Base-by-base conservation (phyloP, 2,329 filamentous ascomycete species). In the Amphichorda felina region DNA sequence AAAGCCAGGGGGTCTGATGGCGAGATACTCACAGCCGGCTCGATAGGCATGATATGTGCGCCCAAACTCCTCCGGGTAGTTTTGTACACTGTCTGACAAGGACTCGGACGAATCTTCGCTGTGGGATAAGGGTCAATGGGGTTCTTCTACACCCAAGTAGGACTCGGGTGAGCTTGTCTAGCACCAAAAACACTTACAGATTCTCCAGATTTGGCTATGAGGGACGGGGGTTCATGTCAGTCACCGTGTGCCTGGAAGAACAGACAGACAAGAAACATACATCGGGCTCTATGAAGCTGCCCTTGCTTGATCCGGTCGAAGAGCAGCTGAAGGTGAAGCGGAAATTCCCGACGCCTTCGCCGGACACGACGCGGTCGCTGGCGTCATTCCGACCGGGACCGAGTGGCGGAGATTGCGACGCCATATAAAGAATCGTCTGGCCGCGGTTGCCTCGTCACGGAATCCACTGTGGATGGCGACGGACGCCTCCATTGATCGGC, bases 11-110 rank as follows among this genome's bases (percentile, higher is more conserved):
- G 9, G 26, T 27, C 11, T 13, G 26, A 26, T 27, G 26, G 26
- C 4, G 26, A 27, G 17, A 9, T 6, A 56, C 63, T 44, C 50
- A 67, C 63, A 66, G 16, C 63, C 63, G 31, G 62, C 61, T 38
- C 54, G 54, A 39, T 65, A 68, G 3, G 63, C 61, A 43, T 66
- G 63, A 46, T 65, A 68, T 3, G 61, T 67, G 21, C 63, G 55
- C 9, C 64, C 63, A 40, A 63, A 64, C 40, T 60, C 55, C 35
- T 57, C 53, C 1, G 61, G 60, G 14, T 59, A 64, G 37, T 56
- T 49, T 38, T 51, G 49, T n/a, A 64, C 53, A 40, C 60, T 63
- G 24, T 63, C 60, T 8, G 59, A 53, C 29, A 64, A 42, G 11
- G 61, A 62, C 28, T 54, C 49, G 1, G 58, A 61, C 30, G 41